A percentile compares a stretch with the other conserved stretches of the same genome.
Evolutionary conservation across 208 protist genomes (phyloP).

Genomic region (Trypanosomatidae sp.): DNA sequence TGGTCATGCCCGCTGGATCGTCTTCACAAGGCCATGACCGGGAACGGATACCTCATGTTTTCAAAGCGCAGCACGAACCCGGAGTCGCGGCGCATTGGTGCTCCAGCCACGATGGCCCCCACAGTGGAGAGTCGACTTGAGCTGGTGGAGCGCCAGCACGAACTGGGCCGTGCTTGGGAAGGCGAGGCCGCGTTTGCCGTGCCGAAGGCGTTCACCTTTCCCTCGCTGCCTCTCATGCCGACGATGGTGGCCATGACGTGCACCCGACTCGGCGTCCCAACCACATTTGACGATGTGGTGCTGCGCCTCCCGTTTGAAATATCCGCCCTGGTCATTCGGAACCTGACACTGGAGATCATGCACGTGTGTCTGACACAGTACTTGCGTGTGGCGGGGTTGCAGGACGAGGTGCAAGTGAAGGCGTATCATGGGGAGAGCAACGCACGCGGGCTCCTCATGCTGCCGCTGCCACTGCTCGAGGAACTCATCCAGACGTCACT

Average conservation of each 20-base stretch:
- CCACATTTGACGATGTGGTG: conserved; percentile 82
- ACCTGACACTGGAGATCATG: conserved; percentile 77
- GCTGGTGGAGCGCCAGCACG: conserved; percentile 56
- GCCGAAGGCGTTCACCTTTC: conserved; percentile 54
- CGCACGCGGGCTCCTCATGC: conserved; percentile 24
- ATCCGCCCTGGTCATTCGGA: conserved; percentile 71
- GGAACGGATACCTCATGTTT: conserved; percentile 85
- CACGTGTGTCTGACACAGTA: conserved; percentile 70
- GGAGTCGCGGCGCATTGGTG: conserved; percentile 41
- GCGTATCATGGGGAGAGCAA: conserved; percentile 62
- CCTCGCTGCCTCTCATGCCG: conserved; percentile 64
- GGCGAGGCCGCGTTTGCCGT: conserved; percentile 11
- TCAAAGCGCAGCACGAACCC: conserved; percentile 38
- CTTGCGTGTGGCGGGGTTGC: conserved; percentile 37
- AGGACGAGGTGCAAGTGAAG: conserved; percentile 40
- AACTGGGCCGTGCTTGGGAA: conserved; percentile 25
- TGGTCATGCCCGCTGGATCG: conserved; percentile 86
- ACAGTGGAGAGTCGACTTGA: conserved; percentile 68
- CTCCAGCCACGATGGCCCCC: conserved; percentile 47
- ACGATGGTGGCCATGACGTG: conserved; percentile 84
- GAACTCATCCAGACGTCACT: conserved; percentile 42
- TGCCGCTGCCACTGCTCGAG: conserved; percentile 51
- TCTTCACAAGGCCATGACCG: conserved; percentile 88
- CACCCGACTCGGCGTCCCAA: conserved; percentile 48
- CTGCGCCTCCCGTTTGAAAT: conserved; percentile 74